Base-by-base conservation (phyloP, 257 asterid genomes). In the Nicotiana knightiana region DNA sequence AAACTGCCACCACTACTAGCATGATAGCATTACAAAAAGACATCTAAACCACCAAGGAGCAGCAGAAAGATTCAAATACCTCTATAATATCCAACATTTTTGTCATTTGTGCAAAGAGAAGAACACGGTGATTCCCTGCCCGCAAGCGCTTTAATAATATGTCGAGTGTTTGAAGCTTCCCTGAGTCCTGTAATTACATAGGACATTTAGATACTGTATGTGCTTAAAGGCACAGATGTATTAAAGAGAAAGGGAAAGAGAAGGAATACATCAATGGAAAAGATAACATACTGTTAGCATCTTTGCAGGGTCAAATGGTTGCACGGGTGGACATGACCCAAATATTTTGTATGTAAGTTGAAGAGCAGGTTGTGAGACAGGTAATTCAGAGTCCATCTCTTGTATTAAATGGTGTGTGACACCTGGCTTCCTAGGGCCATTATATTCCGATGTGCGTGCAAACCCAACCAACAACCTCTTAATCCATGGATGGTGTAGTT, bases 271-370 rank as follows among this genome's bases (percentile, higher is more conserved):
- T 28, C 55, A 76, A 39, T 18, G 79, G 84, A 73, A 77, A 43
- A 75, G 30, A 83, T 63, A 62, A 13, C 91, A 67, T 84, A 92
- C 98, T 24, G 99, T 94, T 61, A 96, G 94, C 99, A 96, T 96
- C 91, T 93, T 96, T 64, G 99, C 97, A 57, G 98, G 98, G 88
- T 93, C 99, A 89, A 96, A 96, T 64, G 98, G 99, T 86, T 96
- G 98, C 96, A 92, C 90, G 61, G 99, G 99, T 3, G 99, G 99
- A 85, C 98, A 96, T 62, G 99, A 94, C 35, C 98, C 99, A 66
- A 96, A 96, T 63, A 96, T 87, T 89, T 87, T 82, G 85, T 94
- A 87, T 2, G 99, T 96, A 80, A 96, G 97, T 88, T 92, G 93
- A 83, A 96, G 98, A 28, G 96, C 98, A 77, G 99, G 98, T 83